Conservation (phyloP, 305 asterid genomes). For the Vinca major region DNA sequence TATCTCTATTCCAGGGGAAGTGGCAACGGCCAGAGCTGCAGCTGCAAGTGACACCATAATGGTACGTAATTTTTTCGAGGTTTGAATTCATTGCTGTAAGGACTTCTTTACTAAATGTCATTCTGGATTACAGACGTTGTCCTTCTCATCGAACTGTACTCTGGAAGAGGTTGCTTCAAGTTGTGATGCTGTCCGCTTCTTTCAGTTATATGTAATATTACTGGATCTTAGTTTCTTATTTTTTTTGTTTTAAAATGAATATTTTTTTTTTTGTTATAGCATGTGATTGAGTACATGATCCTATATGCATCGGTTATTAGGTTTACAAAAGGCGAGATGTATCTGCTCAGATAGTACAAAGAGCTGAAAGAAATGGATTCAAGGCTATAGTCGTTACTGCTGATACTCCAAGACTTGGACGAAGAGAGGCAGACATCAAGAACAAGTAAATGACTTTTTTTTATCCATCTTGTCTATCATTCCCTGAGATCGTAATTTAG, state of each 20-base stretch:
- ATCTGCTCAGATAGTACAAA: slow-evolving; percentile 46
- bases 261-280: background rate
- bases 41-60: slow-evolving; percentile 47
- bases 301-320: slow-evolving; percentile 19
- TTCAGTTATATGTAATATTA: slow-evolving; percentile 42
- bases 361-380: slow-evolving; percentile 64
- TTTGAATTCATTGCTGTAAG: background rate
- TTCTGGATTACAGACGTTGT: slow-evolving; percentile 33
- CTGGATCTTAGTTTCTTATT: slow-evolving; percentile 6
- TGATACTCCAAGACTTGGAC: slow-evolving; percentile 57
- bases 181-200: slow-evolving; percentile 57
- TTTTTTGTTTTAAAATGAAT: background rate
- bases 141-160: slow-evolving; percentile 45
- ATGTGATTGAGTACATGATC: background rate
- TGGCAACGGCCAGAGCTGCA: slow-evolving; percentile 62
- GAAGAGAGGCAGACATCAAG: slow-evolving; percentile 60
- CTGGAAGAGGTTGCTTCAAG: slow-evolving; percentile 70
- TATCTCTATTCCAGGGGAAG: slow-evolving; percentile 40
- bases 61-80: slow-evolving; percentile 27
- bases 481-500: background rate
- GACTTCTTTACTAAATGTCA: background rate
- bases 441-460: slow-evolving; percentile 35
- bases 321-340: slow-evolving; percentile 48
- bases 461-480: background rate
- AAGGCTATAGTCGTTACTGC: slow-evolving; percentile 57